Conservation (phyloP, 225 moss, liverwort and hornwort species). For the Pleurozium schreberi region DNA sequence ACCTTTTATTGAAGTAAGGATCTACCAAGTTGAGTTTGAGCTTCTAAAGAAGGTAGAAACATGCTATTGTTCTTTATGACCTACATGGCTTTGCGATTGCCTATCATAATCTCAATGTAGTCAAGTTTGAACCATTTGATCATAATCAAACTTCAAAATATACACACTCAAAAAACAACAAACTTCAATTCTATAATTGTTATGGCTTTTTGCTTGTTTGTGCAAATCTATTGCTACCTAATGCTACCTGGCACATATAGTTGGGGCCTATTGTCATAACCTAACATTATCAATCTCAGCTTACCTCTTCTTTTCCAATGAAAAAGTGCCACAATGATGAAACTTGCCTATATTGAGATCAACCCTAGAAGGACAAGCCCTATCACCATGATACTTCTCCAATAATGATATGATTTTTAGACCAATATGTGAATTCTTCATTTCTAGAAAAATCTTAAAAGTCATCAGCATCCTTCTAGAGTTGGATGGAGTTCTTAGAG, state of each 20-base stretch:
- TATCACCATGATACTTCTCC: neutral
- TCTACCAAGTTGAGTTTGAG: neutral
- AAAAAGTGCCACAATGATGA: accelerated
- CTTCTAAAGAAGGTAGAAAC: neutral
- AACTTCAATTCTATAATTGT: neutral
- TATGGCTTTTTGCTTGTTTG: neutral
- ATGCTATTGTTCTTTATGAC: neutral
- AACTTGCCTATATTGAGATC: neutral
- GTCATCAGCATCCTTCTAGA: accelerated
- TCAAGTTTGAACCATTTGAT: neutral
- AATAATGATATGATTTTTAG: neutral
- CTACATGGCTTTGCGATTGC: neutral
- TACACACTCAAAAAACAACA: neutral
- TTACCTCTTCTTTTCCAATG: neutral
- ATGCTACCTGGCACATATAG: neutral
- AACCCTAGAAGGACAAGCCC: neutral
- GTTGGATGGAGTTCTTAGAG: neutral
- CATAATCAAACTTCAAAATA: neutral
- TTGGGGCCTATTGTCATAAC: neutral
- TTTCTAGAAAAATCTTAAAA: neutral
- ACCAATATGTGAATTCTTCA: neutral
- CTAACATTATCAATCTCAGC: neutral
- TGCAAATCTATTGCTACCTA: neutral
- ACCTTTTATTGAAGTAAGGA: too few relatives aligned
- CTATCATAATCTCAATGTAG: neutral